phyloP scores from a whole-genome alignment of 179 eudicot genomes.

The Drosera spatulata region DNA sequence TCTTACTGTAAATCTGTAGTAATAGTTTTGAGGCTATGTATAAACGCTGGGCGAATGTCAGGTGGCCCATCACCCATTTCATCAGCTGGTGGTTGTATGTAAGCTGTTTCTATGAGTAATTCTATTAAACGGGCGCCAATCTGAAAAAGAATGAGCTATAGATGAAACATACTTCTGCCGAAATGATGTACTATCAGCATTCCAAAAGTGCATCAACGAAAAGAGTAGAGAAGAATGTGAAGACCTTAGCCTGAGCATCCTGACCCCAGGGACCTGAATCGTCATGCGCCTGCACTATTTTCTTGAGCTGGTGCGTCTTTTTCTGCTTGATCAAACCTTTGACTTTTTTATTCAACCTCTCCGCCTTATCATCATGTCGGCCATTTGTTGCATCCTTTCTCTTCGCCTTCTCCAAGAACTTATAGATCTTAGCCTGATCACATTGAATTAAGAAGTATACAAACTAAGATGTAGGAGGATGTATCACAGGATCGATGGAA shows the following conservation, averaged over 20 bases:
- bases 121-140: constrained; percentile 80
- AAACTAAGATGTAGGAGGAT: too few species aligned
- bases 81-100: constrained; percentile 68
- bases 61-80: constrained; percentile 57
- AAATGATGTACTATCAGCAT: neutral
- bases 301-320: constrained; percentile 41
- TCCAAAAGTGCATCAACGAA: neutral
- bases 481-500: too few species aligned
- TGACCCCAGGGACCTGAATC: constrained; percentile 67
- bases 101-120: constrained; percentile 71
- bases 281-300: constrained; percentile 51
- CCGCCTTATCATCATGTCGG: constrained; percentile 7
- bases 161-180: neutral
- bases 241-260: constrained; percentile 80
- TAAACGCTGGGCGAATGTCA: constrained; percentile 91
- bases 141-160: constrained; percentile 24
- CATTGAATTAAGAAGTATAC: neutral
- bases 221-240: constrained; percentile 3
- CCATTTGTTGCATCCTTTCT: constrained; percentile 19
- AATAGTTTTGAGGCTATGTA: constrained; percentile 44
- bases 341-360: constrained; percentile 48
- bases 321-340: constrained; percentile 67
- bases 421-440: constrained; percentile 60
- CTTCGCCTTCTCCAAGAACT: constrained; percentile 60
- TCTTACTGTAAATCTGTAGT: constrained; percentile 31